A percentile compares a stretch with the other conserved stretches of the same genome.
Conservation (phyloP, 1,284 basidiomycete genomes). For the Apiotrichum domesticum region DNA sequence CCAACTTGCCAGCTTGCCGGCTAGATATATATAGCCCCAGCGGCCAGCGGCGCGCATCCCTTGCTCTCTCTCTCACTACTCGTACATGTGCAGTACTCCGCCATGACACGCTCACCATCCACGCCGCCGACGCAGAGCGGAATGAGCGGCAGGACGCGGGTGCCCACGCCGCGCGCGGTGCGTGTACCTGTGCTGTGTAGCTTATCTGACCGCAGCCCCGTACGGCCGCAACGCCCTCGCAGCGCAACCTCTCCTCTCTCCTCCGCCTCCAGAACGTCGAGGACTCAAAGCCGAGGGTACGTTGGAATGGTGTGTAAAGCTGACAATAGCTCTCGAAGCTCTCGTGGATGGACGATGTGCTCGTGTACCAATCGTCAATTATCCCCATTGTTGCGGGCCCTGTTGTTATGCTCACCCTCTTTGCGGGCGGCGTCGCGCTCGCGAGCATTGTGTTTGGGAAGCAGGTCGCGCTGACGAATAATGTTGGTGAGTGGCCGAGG, state of each 20-base stretch:
- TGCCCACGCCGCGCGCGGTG: too few relatives aligned
- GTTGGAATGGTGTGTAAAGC: conserved; percentile 1
- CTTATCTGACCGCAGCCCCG: too few relatives aligned
- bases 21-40: too few relatives aligned
- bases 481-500: conserved; percentile 34
- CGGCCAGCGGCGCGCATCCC: too few relatives aligned
- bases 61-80: too few relatives aligned
- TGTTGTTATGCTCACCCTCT: conserved; percentile 73
- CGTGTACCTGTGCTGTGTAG: too few relatives aligned
- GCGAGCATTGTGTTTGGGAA: conserved; percentile 34
- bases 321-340: conserved; percentile 53
- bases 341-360: conserved; percentile 81
- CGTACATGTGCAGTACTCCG: too few relatives aligned
- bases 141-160: too few relatives aligned
- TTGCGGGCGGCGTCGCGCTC: conserved; percentile 51
- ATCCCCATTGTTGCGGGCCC: conserved; percentile 57
- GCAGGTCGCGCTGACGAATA: conserved; percentile 41
- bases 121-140: too few relatives aligned
- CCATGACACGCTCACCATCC: too few relatives aligned
- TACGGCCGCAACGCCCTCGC: background rate
- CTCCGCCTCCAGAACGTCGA: conserved; percentile 38
- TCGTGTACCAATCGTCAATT: conserved; percentile 57
- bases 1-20: too few relatives aligned
- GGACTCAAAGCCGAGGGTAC: conserved; percentile 39
- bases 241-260: conserved; percentile 31